Evolutionary conservation across 352 stramenopile species (phyloP).

Genomic region (Globisporangium megalacanthum): DNA sequence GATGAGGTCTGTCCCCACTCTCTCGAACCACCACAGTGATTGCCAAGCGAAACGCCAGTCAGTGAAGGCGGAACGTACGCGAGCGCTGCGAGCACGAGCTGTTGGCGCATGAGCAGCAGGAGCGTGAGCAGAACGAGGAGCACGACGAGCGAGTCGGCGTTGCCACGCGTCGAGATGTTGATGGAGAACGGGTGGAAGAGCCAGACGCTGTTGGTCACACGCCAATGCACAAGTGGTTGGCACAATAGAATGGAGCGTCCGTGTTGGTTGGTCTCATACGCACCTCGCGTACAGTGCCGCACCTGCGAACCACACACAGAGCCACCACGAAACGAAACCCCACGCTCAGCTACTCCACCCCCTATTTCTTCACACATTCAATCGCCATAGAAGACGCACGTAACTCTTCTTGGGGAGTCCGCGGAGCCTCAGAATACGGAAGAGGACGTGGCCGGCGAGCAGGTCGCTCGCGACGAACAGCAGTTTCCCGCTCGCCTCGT

Average conservation of each 20-base stretch:
- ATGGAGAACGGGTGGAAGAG: conserved; percentile 98
- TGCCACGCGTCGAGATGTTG: conserved; percentile 99
- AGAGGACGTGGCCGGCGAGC: conserved; percentile 87
- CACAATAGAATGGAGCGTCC: not conserved
- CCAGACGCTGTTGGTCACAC: conserved; percentile 86
- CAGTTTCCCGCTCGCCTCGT: conserved; percentile 90
- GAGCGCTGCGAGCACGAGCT: conserved; percentile 62
- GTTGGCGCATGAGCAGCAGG: conserved; percentile 75
- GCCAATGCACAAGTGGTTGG: not conserved
- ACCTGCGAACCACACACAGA: conserved; percentile 17
- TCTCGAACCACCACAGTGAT: too few relatives aligned
- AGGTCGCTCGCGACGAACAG: conserved; percentile 96
- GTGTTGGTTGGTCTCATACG: not conserved
- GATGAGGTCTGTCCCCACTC: too few relatives aligned
- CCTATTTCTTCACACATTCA: not conserved
- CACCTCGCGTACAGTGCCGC: conserved; percentile 62
- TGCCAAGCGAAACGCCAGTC: not conserved
- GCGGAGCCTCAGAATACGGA: conserved; percentile 71
- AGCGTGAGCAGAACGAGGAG: conserved; percentile 92
- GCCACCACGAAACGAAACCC: not conserved
- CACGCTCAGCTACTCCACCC: not conserved
- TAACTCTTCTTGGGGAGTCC: conserved; percentile 49
- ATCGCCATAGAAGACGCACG: conserved; percentile 14
- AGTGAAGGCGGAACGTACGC: conserved; percentile 28
- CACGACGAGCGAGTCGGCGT: conserved; percentile 93